A percentile compares a stretch with the other conserved stretches of the same genome.
Evolutionary conservation across 116 monocot genomes (phyloP).

Genomic region (Thalassia testudinum): DNA sequence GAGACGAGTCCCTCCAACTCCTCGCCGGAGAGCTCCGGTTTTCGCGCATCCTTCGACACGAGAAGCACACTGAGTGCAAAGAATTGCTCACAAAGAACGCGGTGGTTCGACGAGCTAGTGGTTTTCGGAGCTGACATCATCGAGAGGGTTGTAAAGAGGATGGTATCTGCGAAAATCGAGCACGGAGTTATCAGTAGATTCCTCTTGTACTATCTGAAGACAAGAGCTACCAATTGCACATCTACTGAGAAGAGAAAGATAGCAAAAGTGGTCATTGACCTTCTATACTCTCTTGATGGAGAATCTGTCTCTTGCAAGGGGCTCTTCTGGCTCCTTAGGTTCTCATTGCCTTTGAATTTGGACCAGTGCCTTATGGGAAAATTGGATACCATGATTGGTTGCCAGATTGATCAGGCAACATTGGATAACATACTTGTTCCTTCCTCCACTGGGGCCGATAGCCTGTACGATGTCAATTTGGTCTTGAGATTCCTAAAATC

Average conservation of each 20-base stretch:
- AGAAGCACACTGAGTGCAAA: constrained; percentile 47
- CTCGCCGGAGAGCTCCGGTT: constrained; percentile 61
- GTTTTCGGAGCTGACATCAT: constrained; percentile 16
- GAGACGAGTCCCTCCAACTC: constrained; percentile 43
- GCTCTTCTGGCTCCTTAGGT: constrained; percentile 50
- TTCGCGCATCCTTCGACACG: constrained; percentile 60
- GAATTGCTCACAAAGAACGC: constrained; percentile 18
- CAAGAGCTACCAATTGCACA: constrained; percentile 5
- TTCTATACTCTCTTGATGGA: constrained; percentile 38
- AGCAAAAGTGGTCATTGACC: constrained; percentile 26
- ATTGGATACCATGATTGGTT: constrained; percentile 66
- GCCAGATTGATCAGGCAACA: constrained; percentile 45
- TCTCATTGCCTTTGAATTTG: constrained; percentile 24
- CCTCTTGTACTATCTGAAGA: constrained; percentile 67
- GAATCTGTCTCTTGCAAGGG: constrained; percentile 50
- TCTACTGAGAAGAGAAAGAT: constrained; percentile 31
- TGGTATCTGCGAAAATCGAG: constrained; percentile 38
- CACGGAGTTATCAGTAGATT: constrained; percentile 45
- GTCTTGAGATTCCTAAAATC: constrained; percentile 48
- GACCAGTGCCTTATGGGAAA: constrained; percentile 16
- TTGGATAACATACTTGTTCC: constrained; percentile 70
- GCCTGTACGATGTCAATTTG: constrained; percentile 61
- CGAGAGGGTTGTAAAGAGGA: constrained; percentile 15
- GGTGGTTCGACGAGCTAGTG: constrained; percentile 77
- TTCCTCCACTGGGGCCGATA: constrained; percentile 15